Base-by-base conservation (phyloP, 495 filamentous ascomycete species). In the Aspergillus nanangensis region DNA sequence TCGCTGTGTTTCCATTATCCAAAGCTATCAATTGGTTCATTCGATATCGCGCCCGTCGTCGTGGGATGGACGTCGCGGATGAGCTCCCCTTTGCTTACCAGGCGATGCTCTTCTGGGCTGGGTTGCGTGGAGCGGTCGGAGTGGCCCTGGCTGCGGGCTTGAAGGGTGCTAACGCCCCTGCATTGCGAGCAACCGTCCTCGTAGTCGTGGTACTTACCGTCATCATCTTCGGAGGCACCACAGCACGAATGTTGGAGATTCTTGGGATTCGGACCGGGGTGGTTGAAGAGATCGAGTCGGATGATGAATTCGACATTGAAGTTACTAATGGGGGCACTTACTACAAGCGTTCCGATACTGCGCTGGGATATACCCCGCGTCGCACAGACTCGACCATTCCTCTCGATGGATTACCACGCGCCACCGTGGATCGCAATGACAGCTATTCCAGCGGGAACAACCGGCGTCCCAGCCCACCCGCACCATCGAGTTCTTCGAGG, bases 271-370 rank as follows among this genome's bases (percentile, higher is more conserved):
- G 87, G 48, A 98, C 92, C 4, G 94, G 94, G 3, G 93, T 97
- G 13, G 86, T 95, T 2, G 93, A 98, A 55, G 93, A 98, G 63
- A 80, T 94, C 27, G 93, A 98, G 56, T 94, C 87, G 5, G 93
- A 98, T 58, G 93, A 98, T 61, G 93, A 98, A 58, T 98, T 98
- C 53, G 93, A 98, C 58, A 98, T 96, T 45, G 93, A 98, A 61
- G 81, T 87, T 31, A 80, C 89, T 45, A 70, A 77, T 22, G 82
- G 82, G 17, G 84, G 81, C 5, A 83, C 84, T 7, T 93, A 87
- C 60, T 86, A 87, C 63, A 91, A 91, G 63, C 79, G 77, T 48
- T 79, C 80, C 47, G 83, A 76, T 31, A 79, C 77, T 29, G 87
- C 75, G 5, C 71, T 90, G 32, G 91, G 89, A 23, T 86, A 88